These are phyloP conservation scores for Citrullus amarus DNA, from an alignment of 306 rosid species.

Conservation along the genomic window DNA sequence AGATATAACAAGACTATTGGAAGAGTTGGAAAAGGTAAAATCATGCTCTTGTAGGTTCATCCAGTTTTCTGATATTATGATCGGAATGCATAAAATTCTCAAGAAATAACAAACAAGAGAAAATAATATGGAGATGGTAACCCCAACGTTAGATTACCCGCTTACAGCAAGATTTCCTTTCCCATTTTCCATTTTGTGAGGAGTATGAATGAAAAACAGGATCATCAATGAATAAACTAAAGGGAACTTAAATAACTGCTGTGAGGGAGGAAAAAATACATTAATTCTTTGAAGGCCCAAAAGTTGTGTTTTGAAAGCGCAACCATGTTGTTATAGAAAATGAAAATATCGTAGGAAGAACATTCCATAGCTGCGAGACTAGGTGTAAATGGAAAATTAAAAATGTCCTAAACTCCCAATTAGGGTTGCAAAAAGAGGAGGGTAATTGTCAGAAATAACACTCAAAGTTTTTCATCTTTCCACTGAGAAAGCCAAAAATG, in stretches of 20 bases:
- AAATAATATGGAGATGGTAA: too few relatives aligned
- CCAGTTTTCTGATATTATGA: not conserved
- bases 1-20: not conserved
- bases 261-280: not conserved
- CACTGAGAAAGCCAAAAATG: too few relatives aligned
- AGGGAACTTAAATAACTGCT: not conserved
- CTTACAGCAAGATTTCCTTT: too few relatives aligned
- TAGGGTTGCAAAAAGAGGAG: not conserved
- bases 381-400: not conserved
- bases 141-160: too few relatives aligned
- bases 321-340: too few relatives aligned
- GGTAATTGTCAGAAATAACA: too few relatives aligned
- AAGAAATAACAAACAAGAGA: not conserved
- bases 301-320: not conserved
- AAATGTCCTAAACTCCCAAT: not conserved
- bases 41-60: not conserved
- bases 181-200: too few relatives aligned
- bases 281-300: not conserved
- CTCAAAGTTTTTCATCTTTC: too few relatives aligned
- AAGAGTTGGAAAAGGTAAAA: not conserved
- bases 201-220: too few relatives aligned
- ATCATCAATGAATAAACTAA: not conserved
- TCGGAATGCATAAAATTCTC: not conserved
- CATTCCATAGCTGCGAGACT: not conserved
- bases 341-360: too few relatives aligned